Base-by-base conservation (phyloP, 2,329 filamentous ascomycete species). In the Davidsoniella eucalypti region DNA sequence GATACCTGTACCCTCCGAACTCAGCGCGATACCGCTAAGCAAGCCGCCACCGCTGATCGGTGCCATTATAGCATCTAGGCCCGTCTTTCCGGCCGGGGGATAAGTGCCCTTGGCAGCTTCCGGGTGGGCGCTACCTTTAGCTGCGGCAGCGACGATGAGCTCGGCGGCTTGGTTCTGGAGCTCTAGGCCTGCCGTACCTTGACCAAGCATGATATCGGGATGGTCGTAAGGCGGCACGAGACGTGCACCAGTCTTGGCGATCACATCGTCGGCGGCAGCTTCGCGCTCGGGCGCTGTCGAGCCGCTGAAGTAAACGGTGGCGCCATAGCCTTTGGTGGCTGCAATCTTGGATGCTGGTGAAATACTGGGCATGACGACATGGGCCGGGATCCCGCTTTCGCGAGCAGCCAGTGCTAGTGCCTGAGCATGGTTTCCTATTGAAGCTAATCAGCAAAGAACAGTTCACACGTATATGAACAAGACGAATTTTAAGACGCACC, bases 331-430 rank as follows among this genome's bases (percentile, higher is more conserved):
- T 57, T 72, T 69, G 0, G 90, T 94, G 0, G 82, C 88, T 3
- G 83, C 81, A 55, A 95, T 87, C 65, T 96, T 96, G 55, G 80
- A 80, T n/a, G 84, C 76, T 0, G 84, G 82, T 51, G 80, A 82
- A 60, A 92, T 92, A n/a, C 67, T 63, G 0, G 90, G 90, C 90
- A 96, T 96, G 53, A 96, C 80, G 60, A 96, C 88, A 67, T 90
- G 78, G 0, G 87, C 86, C 9, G 82, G 81, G 55, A 95, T 80
- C 49, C 70, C 67, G 60, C 82, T 77, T 37, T 80, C 80, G 16
- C 71, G 72, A 2, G 90, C 87, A 0, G 90, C 90, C 47, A 95
- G 80, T 2, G 90, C 78, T 51, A 96, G 78, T 1, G 92, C 90
- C 69, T 94, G 87, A 0, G 90, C 90, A 62, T 96, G 92, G 66